Evolutionary conservation across 2,329 filamentous ascomycete species (phyloP), one percentile per base, ranked within the genome.

Genomic region (Rhinocladiella similis): DNA sequence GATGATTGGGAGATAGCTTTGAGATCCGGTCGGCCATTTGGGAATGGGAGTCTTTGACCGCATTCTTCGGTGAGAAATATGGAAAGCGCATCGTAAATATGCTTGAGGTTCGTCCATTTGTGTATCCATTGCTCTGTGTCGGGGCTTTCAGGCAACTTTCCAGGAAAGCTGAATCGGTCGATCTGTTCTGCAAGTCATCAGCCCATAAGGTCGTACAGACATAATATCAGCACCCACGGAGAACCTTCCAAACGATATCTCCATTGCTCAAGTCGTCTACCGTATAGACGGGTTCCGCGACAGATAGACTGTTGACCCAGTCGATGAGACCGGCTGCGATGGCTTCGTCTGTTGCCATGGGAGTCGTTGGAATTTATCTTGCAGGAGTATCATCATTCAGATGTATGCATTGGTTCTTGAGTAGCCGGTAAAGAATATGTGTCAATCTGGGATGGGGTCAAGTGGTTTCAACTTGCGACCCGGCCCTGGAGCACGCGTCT

Each of bases 61-160:
- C 75, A 75, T 63, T 77, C 73, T 60, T 74, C 72, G 50, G 71
- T 68, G 58, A 78, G 73, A 56, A 78, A 79, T 57, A 69, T 73
- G 45, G 72, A 69, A 50, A 79, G 63, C 42, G 73, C 67, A 67
- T 77, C 77, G 67, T 77, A 71, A 53, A 79, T 69, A 57, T 76
- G 74, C 66, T 78, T 77, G 59, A 78, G 65, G 63, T 79, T 79
- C 65, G 77, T 74, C 70, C 74, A 76, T 69, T 75, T 75, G 43
- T 73, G 69, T 50, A 78, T 71, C 76, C 76, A 78, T 63, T 76
- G 71, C 54, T 77, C 74, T 18, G 72, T 69, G n/a, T 61, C 54
- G 29, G 71, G 72, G 52, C 70, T 70, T 63, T 78, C 74, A 20
- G 77, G 77, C 14, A 79, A 70, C 53, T 75, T 74, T 42, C 76